Percentiles rank a stretch among this genome's conserved stretches.
These are phyloP conservation scores for Phytophthora sojae DNA, from an alignment of 352 stramenopile genomes.

Conservation along the genomic window DNA sequence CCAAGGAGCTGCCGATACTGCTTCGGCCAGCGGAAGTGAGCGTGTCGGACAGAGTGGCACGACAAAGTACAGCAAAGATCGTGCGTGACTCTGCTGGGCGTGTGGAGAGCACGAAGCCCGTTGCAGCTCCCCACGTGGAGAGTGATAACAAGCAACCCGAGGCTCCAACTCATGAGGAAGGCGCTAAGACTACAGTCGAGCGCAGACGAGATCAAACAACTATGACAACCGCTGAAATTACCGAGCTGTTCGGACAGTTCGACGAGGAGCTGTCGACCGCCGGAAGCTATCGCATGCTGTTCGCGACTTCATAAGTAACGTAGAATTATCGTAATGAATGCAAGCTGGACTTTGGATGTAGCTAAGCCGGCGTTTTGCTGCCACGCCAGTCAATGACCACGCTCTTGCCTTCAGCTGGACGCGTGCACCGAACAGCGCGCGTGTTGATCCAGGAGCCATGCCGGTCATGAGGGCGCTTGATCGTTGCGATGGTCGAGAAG, in stretches of 20 bases:
- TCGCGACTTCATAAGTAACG: constrained; percentile 12
- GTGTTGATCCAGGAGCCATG: constrained; percentile 21
- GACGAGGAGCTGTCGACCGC: constrained; percentile 42
- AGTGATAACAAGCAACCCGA: constrained; percentile 5
- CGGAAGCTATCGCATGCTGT: constrained; percentile 38
- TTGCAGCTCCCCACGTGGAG: background rate
- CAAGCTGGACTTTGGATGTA: background rate
- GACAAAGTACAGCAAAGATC: background rate
- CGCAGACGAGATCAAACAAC: constrained; percentile 32
- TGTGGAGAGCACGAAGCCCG: background rate
- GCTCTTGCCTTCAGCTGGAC: constrained; percentile 23
- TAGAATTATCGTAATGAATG: background rate
- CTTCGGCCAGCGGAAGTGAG: constrained; percentile 18
- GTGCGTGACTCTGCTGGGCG: background rate
- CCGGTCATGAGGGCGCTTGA: constrained; percentile 17
- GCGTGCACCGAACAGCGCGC: constrained; percentile 14
- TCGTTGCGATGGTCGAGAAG: constrained; percentile 4
- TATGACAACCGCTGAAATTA: constrained; percentile 32
- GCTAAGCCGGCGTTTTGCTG: background rate
- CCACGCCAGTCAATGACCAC: constrained; percentile 4
- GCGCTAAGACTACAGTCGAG: background rate
- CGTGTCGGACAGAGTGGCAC: constrained; percentile 2
- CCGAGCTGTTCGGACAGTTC: constrained; percentile 30
- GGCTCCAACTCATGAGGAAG: background rate
- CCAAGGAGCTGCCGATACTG: constrained; percentile 27